Evolutionary conservation across 768 basidiomycete genomes (phyloP).

Genomic region (Pulveroboletus sp.): DNA sequence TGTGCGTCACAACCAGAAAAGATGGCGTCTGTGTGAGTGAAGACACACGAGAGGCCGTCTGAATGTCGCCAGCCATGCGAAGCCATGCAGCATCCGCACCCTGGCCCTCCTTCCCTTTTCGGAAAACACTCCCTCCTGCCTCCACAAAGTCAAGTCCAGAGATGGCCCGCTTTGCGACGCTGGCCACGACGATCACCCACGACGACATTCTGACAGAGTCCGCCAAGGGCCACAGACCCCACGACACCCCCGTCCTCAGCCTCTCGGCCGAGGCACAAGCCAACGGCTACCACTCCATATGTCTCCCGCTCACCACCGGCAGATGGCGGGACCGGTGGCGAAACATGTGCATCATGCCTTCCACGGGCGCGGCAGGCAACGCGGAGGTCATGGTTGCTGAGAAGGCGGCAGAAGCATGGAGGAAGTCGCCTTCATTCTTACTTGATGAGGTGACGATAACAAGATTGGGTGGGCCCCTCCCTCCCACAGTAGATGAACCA

Average conservation of each 20-base stretch:
- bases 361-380: conserved; percentile 33
- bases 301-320: conserved; percentile 83
- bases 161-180: conserved; percentile 27
- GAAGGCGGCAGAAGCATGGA: conserved; percentile 79
- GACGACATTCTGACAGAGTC: conserved; percentile 39
- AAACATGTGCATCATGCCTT: conserved; percentile 74
- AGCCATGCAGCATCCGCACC: conserved; percentile 20
- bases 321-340: conserved; percentile 88
- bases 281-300: conserved; percentile 72
- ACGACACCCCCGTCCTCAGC: conserved; percentile 46
- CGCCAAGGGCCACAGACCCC: conserved; percentile 17
- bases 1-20: too few relatives aligned
- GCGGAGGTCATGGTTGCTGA: conserved; percentile 45
- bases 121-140: conserved; percentile 1
- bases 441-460: conserved; percentile 87
- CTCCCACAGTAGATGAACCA: conserved; percentile 14
- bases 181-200: conserved; percentile 25
- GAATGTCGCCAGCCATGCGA: too few relatives aligned
- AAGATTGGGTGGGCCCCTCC: conserved; percentile 51
- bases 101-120: conserved; percentile 18
- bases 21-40: too few relatives aligned
- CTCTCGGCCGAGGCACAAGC: conserved; percentile 47
- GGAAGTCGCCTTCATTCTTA: conserved; percentile 72
- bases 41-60: neutral
- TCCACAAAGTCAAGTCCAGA: conserved; percentile 2